Conservation (phyloP, 1,284 basidiomycete genomes). For the Malassezia obtusa region DNA sequence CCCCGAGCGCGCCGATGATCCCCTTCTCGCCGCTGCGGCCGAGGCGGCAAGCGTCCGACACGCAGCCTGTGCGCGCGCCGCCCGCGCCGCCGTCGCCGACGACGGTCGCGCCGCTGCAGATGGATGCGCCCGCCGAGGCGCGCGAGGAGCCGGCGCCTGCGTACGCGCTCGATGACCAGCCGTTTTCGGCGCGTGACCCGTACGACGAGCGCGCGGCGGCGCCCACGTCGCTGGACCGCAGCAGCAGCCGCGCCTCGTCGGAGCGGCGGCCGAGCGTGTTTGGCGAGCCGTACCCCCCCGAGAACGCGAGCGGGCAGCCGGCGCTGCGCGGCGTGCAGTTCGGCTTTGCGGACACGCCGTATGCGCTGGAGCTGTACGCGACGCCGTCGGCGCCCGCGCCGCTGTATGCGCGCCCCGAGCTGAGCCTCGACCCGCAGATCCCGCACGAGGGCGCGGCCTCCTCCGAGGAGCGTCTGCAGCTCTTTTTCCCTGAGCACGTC, state of each 20-base stretch:
- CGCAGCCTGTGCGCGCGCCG: too few species aligned
- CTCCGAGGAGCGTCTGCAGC: background rate
- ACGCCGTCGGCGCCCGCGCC: background rate
- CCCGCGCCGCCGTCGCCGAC: too few species aligned
- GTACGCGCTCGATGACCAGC: background rate
- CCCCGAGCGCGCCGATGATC: too few species aligned
- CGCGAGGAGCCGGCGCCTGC: background rate
- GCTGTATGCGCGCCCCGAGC: slow-evolving; percentile 8
- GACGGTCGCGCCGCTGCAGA: background rate
- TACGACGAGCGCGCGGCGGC: background rate
- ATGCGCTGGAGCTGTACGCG: background rate
- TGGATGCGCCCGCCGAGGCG: background rate
- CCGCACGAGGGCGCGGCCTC: background rate
- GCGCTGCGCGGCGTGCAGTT: slow-evolving; percentile 17
- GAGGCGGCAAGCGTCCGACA: too few species aligned
- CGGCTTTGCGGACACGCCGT: slow-evolving; percentile 2
- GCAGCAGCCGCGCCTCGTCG: background rate
- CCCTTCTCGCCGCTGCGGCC: too few species aligned
- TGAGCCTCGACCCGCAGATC: background rate
- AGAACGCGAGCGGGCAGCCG: slow-evolving; percentile 9
- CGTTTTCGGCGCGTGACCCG: background rate
- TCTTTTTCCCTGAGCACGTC: slow-evolving; percentile 10
- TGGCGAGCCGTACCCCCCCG: slow-evolving; percentile 8
- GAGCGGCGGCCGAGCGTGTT: background rate
- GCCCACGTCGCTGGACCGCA: background rate